These are phyloP conservation scores for Alternaria atra DNA, from an alignment of 2,329 filamentous ascomycete species.

Conservation along the genomic window DNA sequence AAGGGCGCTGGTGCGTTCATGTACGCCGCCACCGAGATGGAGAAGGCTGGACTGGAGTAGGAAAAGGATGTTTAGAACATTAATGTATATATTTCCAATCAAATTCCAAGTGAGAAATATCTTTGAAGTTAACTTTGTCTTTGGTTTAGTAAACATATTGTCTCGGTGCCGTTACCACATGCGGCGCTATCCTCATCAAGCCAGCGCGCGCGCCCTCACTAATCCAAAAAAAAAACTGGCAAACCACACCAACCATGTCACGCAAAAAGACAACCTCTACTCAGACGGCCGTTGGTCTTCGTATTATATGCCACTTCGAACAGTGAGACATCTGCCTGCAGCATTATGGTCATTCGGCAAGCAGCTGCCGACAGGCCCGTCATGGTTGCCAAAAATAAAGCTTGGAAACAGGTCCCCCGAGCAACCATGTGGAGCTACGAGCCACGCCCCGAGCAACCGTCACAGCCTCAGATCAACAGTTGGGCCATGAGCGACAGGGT, in stretches of 20 bases:
- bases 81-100: constrained; percentile 10
- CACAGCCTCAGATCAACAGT: constrained; percentile 20
- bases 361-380: constrained; percentile 11
- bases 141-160: neutral
- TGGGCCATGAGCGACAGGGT: constrained; percentile 1
- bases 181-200: constrained; percentile 2
- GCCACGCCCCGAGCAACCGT: constrained; percentile 11
- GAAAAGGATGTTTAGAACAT: neutral
- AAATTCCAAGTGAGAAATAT: neutral
- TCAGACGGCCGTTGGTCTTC: neutral
- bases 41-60: constrained; percentile 26
- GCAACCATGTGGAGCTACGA: constrained; percentile 30
- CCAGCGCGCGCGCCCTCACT: neutral
- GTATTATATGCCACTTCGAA: neutral
- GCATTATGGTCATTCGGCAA: neutral
- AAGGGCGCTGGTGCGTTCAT: constrained; percentile 56
- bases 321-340: neutral
- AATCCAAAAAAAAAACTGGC: neutral
- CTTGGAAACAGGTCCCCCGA: constrained; percentile 18
- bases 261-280: neutral
- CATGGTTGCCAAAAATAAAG: constrained; percentile 28
- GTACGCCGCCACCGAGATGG: constrained; percentile 47
- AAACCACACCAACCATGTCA: neutral
- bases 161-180: neutral
- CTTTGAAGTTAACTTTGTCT: neutral